Conservation (phyloP, 306 rosid genomes). For the Trifolium dubium region DNA sequence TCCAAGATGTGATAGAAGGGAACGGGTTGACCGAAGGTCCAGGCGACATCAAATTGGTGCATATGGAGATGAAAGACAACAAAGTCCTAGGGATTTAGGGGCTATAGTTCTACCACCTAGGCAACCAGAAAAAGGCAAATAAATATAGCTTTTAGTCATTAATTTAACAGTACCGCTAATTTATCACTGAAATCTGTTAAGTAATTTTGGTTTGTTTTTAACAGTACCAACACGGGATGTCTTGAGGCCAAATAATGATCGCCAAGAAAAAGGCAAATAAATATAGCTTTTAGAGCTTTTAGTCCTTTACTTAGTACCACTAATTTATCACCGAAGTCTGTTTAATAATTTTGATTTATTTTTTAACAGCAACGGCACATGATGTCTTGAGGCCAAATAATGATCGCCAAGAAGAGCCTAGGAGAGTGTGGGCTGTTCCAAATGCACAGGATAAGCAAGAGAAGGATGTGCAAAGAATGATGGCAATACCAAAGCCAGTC, state of each 20-base stretch:
- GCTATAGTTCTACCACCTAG: conserved; percentile 57
- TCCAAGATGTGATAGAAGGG: conserved; percentile 69
- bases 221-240: conserved; percentile 58
- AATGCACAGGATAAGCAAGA: conserved; percentile 57
- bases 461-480: conserved; percentile 54
- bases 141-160: conserved; percentile 27
- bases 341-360: too few relatives aligned
- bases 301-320: conserved; percentile 23
- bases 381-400: conserved; percentile 58
- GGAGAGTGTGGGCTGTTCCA: conserved; percentile 59
- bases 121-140: conserved; percentile 71
- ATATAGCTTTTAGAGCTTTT: background rate
- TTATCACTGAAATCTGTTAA: conserved; percentile 10
- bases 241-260: conserved; percentile 59
- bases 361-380: conserved; percentile 25
- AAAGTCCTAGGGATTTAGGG: conserved; percentile 52
- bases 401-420: conserved; percentile 54
- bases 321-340: background rate
- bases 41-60: conserved; percentile 75
- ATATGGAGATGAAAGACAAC: conserved; percentile 69
- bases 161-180: conserved; percentile 15
- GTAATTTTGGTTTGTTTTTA: conserved; percentile 32
- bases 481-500: conserved; percentile 54
- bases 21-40: conserved; percentile 59
- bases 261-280: conserved; percentile 47